Evolutionary conservation across 768 basidiomycete genomes (phyloP), one percentile per base, ranked within the genome.

Genomic region (Tephrocybe sp.): DNA sequence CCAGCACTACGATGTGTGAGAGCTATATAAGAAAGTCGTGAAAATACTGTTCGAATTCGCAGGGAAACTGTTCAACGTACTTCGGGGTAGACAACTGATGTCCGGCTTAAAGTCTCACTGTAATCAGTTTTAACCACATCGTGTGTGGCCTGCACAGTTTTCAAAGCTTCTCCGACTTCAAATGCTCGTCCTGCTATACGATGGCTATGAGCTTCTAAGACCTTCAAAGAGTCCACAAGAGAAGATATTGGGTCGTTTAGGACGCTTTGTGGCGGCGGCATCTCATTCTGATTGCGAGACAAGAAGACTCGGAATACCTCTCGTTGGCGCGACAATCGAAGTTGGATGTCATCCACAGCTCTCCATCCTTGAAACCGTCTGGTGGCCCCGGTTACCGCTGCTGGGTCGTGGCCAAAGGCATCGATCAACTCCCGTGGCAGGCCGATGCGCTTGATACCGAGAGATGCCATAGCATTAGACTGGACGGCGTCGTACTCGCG

Each of bases 51-150:
- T 24, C n/a, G n/a, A 27, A 38, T 6, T 2, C 31, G 16, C n/a
- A 18, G 13, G 24, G 39, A 42, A 15, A 44, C 3, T 34, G 41
- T 3, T 25, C 6, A 27, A 62, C 69, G 46, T 62, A 88, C 88
- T 74, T 91, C 84, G 16, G 88, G 86, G 68, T 91, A 91, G 18
- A 86, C 76, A 19, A 80, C 75, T n/a, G 87, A 87, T 3, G 84
- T 87, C 57, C 84, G 77, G 15, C 81, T 77, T 16, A 84, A 59
- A 0, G 86, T 78, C 18, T 72, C 67, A 59, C 88, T 85, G 59
- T 87, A 90, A 45, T 78, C 78, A 15, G 68, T 63, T 68, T 90
- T 89, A 54, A 84, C 82, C 12, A 59, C 56, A 0, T 63, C 63
- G 56, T 89, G 86, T 8, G 76, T 58, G 10, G 66, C 63, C 58